These are phyloP conservation scores for Millerozyma miso DNA, from an alignment of 805 yeast species.

Conservation along the genomic window DNA sequence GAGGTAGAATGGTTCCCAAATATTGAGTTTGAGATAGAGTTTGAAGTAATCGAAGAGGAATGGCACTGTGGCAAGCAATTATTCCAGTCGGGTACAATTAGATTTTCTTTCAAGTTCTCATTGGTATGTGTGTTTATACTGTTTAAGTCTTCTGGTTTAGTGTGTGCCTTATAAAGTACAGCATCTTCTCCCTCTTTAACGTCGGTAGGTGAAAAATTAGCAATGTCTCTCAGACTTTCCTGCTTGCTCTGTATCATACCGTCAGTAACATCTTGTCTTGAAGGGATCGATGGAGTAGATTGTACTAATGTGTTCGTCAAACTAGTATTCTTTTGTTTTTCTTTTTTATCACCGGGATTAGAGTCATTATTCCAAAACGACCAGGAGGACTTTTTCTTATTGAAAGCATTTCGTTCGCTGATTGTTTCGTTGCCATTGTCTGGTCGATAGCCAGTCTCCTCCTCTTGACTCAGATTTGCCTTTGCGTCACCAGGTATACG, in stretches of 20 bases:
- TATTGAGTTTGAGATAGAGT: slow-evolving; percentile 15
- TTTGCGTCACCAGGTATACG: background rate
- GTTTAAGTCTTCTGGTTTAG: slow-evolving; percentile 34
- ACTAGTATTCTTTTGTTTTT: slow-evolving; percentile 7
- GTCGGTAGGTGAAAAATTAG: slow-evolving; percentile 5
- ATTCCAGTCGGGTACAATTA: slow-evolving; percentile 41
- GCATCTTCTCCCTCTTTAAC: slow-evolving; percentile 30
- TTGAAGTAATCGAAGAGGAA: slow-evolving; percentile 10
- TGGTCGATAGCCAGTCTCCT: slow-evolving; percentile 13
- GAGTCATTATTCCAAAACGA: slow-evolving; percentile 29
- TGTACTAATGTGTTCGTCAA: slow-evolving; percentile 28
- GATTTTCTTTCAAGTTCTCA: slow-evolving; percentile 37
- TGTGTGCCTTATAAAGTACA: slow-evolving; percentile 41
- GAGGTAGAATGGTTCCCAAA: slow-evolving; percentile 25
- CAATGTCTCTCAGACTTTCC: slow-evolving; percentile 6
- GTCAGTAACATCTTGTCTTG: slow-evolving; percentile 11
- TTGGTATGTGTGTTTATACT: slow-evolving; percentile 42
- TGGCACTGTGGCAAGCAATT: slow-evolving; percentile 30
- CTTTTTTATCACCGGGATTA: slow-evolving; percentile 5
- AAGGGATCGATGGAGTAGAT: slow-evolving; percentile 27
- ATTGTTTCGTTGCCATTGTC: slow-evolving; percentile 28
- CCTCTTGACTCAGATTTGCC: slow-evolving; percentile 12
- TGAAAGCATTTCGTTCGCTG: slow-evolving; percentile 22
- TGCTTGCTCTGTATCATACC: slow-evolving; percentile 4
- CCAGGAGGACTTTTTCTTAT: slow-evolving; percentile 28